phyloP scores from a whole-genome alignment of 2,329 filamentous ascomycete genomes.

The Sporothrix pallida region DNA sequence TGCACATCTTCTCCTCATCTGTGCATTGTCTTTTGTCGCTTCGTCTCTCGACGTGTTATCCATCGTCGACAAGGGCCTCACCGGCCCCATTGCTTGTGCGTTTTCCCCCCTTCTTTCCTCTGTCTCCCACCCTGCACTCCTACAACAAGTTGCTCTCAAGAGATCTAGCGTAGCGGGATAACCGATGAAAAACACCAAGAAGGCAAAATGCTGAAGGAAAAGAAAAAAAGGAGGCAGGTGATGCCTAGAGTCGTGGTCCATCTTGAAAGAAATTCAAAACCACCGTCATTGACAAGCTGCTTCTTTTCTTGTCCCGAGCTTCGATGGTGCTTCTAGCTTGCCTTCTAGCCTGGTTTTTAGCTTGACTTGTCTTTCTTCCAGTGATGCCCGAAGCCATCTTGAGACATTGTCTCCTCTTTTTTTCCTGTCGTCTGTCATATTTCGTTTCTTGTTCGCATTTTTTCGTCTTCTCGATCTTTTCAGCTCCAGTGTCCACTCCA shows the following conservation, averaged over 20 bases:
- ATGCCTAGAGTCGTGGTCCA: not conserved
- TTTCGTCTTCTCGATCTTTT: not conserved
- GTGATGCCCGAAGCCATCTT: not conserved
- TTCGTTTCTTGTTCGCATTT: not conserved
- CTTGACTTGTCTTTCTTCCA: not conserved
- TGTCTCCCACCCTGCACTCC: not conserved
- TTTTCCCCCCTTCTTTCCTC: not conserved
- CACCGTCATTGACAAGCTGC: not conserved
- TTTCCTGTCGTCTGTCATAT: not conserved
- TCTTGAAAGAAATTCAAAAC: not conserved
- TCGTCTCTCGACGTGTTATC: not conserved
- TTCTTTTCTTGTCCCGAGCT: slow-evolving; percentile 1
- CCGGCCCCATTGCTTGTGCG: slow-evolving; percentile 17
- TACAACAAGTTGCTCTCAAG: not conserved
- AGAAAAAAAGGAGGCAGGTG: not conserved
- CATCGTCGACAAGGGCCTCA: slow-evolving; percentile 6
- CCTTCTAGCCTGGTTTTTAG: slow-evolving; percentile 26
- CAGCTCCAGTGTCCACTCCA: not conserved
- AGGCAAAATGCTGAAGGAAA: not conserved
- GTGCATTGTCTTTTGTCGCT: not conserved
- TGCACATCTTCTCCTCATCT: slow-evolving; percentile 1
- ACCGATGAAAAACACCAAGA: not conserved
- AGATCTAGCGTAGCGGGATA: slow-evolving; percentile 10
- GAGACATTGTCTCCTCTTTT: slow-evolving; percentile 7
- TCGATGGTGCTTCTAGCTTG: slow-evolving; percentile 27